Conservation (phyloP, 2,329 filamentous ascomycete species). For the Cladophialophora immunda region DNA sequence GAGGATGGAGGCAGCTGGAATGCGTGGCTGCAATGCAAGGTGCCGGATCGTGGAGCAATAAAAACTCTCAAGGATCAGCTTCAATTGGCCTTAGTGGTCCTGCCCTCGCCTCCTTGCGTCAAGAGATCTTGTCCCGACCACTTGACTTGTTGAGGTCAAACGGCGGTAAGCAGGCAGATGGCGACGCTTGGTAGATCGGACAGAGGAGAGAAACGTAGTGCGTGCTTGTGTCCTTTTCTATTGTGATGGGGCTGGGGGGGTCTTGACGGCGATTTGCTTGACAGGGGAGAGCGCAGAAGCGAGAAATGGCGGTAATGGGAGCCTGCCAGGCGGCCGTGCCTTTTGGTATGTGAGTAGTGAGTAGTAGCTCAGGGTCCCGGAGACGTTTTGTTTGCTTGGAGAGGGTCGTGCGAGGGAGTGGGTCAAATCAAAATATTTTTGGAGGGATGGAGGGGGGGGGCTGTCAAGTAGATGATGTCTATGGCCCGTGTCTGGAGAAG, state of each 20-base stretch:
- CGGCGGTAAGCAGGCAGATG: conserved; percentile 38
- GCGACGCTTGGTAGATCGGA: conserved; percentile 12
- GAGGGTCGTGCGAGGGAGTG: background rate
- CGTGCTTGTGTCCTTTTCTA: background rate
- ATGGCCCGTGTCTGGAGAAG: background rate
- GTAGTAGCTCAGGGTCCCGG: conserved; percentile 1
- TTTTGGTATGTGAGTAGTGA: background rate
- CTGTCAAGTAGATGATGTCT: background rate
- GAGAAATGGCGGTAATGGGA: conserved; percentile 22
- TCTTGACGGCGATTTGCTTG: too few relatives aligned
- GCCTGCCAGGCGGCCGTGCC: conserved; percentile 7
- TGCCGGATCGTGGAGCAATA: conserved; percentile 40
- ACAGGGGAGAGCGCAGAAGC: conserved; percentile 6
- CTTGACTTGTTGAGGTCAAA: conserved; percentile 35
- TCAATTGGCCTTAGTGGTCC: conserved; percentile 21
- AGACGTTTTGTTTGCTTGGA: background rate
- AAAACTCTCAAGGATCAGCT: conserved; percentile 29
- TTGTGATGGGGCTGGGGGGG: background rate
- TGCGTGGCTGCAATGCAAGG: conserved; percentile 41
- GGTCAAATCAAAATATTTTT: background rate
- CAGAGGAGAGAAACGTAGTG: conserved; percentile 8
- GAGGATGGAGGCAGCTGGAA: conserved; percentile 36
- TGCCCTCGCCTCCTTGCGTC: conserved; percentile 38
- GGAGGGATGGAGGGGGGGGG: too few relatives aligned
- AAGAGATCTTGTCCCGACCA: conserved; percentile 32